Evolutionary conservation across 371 early-diverging fungal genomes (phyloP).

Genomic region (Syncephalastrum contaminatum): DNA sequence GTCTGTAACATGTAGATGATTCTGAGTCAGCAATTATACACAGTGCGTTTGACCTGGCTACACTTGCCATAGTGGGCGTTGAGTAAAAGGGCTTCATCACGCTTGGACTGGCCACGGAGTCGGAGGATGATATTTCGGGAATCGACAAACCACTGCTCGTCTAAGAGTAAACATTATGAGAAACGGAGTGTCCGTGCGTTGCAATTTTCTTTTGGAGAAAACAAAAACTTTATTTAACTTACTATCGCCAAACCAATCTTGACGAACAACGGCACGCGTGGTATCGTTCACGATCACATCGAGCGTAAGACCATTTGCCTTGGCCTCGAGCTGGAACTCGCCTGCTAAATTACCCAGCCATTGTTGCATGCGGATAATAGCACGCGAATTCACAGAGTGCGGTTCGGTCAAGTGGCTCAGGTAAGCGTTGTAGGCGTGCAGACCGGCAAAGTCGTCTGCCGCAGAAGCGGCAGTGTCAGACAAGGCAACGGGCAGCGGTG

Average conservation of each 20-base stretch:
- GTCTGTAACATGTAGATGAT: constrained; percentile 35
- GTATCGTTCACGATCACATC: constrained; percentile 44
- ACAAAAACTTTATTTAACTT: constrained; percentile 11
- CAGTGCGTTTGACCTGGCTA: too few species aligned
- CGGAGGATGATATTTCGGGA: constrained; percentile 54
- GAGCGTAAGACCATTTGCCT: constrained; percentile 27
- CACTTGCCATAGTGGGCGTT: constrained; percentile 61
- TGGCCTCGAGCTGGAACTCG: constrained; percentile 42
- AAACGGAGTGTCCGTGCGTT: not conserved
- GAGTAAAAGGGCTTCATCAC: constrained; percentile 47
- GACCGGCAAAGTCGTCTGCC: constrained; percentile 38
- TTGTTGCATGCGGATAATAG: constrained; percentile 30
- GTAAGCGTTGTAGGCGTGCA: constrained; percentile 54
- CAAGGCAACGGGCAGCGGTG: constrained; percentile 41
- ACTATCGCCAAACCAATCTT: constrained; percentile 33
- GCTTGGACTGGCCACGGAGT: constrained; percentile 37
- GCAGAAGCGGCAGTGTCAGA: constrained; percentile 42
- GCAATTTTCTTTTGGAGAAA: too few species aligned
- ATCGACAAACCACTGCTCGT: constrained; percentile 44
- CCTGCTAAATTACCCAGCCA: constrained; percentile 33
- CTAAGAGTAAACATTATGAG: constrained; percentile 18
- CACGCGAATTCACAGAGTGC: constrained; percentile 55
- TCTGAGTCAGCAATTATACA: too few species aligned
- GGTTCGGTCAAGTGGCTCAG: constrained; percentile 51
- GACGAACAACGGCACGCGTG: constrained; percentile 21